A percentile compares a stretch with the other conserved stretches of the same genome.
phyloP scores from a whole-genome alignment of 1,284 basidiomycete species.

The Peniophora sp. region DNA sequence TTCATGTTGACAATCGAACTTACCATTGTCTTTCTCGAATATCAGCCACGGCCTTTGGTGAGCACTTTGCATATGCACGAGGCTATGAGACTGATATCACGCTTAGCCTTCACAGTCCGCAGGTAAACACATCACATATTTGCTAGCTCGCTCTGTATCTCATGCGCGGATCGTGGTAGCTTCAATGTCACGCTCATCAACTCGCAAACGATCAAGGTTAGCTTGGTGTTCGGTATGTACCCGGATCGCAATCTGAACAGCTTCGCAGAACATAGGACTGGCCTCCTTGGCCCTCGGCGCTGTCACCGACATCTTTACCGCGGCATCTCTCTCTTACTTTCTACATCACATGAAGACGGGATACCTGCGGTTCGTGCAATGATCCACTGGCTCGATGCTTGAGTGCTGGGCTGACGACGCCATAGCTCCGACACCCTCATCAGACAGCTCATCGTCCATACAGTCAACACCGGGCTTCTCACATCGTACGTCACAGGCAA shows the following conservation, averaged over 20 bases:
- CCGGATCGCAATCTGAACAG: background rate
- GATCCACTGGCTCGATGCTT: background rate
- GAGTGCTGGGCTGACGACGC: slow-evolving; percentile 1
- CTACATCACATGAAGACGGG: slow-evolving; percentile 43
- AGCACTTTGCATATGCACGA: too few relatives aligned
- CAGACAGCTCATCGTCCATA: slow-evolving; percentile 41
- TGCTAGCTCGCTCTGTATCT: too few relatives aligned
- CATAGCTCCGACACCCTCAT: slow-evolving; percentile 54
- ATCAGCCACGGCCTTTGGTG: too few relatives aligned
- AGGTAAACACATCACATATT: too few relatives aligned
- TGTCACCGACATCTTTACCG: slow-evolving; percentile 38
- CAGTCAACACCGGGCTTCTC: slow-evolving; percentile 53
- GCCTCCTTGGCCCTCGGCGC: slow-evolving; percentile 36
- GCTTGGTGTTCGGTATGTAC: background rate
- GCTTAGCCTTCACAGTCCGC: background rate
- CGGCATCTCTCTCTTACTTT: slow-evolving; percentile 42
- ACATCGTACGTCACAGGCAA: slow-evolving; percentile 37
- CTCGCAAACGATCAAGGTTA: background rate
- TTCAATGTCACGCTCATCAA: background rate
- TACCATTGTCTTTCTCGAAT: too few relatives aligned
- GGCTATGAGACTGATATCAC: slow-evolving; percentile 3
- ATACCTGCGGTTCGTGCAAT: slow-evolving; percentile 26
- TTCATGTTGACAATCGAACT: background rate
- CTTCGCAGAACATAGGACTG: slow-evolving; percentile 29
- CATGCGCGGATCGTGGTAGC: background rate